A percentile compares a stretch with the other conserved stretches of the same genome.
Evolutionary conservation across 345 rosid genomes (phyloP).

Genomic region (Draba incana): DNA sequence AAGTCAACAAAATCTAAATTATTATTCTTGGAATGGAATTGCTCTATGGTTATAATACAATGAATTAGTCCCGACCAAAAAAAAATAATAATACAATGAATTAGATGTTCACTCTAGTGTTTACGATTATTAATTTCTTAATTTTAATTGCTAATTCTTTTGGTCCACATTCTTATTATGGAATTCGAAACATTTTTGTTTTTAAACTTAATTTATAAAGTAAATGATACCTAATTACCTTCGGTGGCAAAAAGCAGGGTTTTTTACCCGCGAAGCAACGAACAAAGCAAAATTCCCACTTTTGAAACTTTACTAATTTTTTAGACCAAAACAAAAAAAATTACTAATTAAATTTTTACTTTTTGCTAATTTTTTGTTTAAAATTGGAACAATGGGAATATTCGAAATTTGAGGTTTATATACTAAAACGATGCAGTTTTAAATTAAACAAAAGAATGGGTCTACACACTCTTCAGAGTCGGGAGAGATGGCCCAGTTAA

Average conservation of each 20-base stretch:
- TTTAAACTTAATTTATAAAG: not conserved
- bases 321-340: no score
- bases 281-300: conserved; percentile 34
- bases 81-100: not conserved
- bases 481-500: conserved; percentile 27
- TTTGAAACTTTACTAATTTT: not conserved
- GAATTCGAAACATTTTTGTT: not conserved
- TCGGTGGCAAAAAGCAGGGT: not conserved
- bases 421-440: conserved; percentile 7
- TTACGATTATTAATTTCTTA: not conserved
- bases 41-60: not conserved
- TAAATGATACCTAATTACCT: conserved; percentile 12
- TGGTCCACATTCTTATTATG: conserved; percentile 15
- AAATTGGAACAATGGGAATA: not conserved
- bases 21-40: not conserved
- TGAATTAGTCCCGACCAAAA: no score
- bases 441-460: conserved; percentile 18
- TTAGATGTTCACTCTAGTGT: not conserved
- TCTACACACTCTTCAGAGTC: conserved; percentile 14
- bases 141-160: not conserved
- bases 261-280: conserved; percentile 34
- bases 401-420: not conserved
- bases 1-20: no score
- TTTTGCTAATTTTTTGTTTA: not conserved
- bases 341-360: no score